These are phyloP conservation scores for Chaetomiaceae sp. DNA, from an alignment of 2,329 filamentous ascomycete genomes.

Conservation along the genomic window DNA sequence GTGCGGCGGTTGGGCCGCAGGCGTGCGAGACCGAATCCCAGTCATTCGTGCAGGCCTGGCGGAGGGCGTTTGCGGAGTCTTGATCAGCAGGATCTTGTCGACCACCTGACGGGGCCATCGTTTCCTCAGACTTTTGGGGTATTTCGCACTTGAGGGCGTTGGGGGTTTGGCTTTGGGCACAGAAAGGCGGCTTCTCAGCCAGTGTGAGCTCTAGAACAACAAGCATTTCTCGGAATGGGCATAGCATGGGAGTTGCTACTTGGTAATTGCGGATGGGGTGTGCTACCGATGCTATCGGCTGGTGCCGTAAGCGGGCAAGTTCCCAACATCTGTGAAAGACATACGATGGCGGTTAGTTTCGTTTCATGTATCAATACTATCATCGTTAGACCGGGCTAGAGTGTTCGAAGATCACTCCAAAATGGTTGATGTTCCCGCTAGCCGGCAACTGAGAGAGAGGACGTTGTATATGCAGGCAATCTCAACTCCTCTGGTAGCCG, in stretches of 20 bases:
- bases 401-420: no score
- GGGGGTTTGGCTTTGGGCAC: not conserved
- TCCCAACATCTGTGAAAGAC: no score
- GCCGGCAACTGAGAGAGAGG: no score
- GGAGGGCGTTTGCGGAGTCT: slow-evolving; percentile 45
- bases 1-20: slow-evolving; percentile 52
- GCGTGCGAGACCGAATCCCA: slow-evolving; percentile 70
- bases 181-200: not conserved
- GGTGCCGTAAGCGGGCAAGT: no score
- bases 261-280: not conserved
- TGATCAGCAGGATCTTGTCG: slow-evolving; percentile 27
- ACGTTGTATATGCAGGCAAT: no score
- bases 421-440: no score
- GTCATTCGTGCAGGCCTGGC: slow-evolving; percentile 46
- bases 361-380: not conserved
- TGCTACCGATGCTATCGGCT: not conserved
- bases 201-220: not conserved
- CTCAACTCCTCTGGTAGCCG: no score
- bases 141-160: not conserved
- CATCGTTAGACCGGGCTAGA: not conserved
- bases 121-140: not conserved
- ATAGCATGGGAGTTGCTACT: not conserved
- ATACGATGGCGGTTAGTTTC: no score
- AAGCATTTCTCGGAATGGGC: not conserved
- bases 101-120: no score